phyloP scores from a whole-genome alignment of 2,329 filamentous ascomycete species.

The Cercospora sp. region DNA sequence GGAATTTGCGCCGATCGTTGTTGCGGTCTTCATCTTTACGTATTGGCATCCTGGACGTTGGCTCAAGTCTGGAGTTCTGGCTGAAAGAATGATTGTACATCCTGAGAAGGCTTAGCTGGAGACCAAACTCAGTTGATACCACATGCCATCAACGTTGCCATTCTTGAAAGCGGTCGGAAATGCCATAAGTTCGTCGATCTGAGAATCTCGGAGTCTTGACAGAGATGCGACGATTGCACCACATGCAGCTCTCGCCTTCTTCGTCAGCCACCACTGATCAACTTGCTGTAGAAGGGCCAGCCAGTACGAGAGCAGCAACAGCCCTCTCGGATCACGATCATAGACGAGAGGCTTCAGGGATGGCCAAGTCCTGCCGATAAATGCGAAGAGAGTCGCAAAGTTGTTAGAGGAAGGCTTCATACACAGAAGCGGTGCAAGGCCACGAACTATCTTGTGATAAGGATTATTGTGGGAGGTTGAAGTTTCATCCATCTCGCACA shows the following conservation, averaged over 20 bases:
- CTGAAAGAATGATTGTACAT: conserved; percentile 1
- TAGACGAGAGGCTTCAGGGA: conserved; percentile 20
- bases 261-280: conserved; percentile 29
- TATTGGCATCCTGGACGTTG: conserved; percentile 49
- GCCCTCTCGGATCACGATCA: conserved; percentile 20
- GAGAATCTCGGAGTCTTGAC: not conserved
- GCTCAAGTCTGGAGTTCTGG: conserved; percentile 28
- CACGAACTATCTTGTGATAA: conserved; percentile 26
- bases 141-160: not conserved
- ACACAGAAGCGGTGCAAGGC: conserved; percentile 24
- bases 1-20: conserved; percentile 57
- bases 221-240: conserved; percentile 24
- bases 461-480: conserved; percentile 22
- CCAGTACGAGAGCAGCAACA: conserved; percentile 30
- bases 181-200: not conserved
- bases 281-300: conserved; percentile 24
- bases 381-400: conserved; percentile 26
- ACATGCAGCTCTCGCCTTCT: conserved; percentile 23
- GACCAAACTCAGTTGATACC: not conserved
- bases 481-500: conserved; percentile 24
- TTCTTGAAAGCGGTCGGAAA: not conserved
- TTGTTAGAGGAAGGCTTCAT: conserved; percentile 3
- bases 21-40: conserved; percentile 51
- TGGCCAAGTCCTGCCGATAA: conserved; percentile 23
- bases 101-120: not conserved